Base-by-base conservation (phyloP, 2,329 filamentous ascomycete species). In the Talaromyces sp. region DNA sequence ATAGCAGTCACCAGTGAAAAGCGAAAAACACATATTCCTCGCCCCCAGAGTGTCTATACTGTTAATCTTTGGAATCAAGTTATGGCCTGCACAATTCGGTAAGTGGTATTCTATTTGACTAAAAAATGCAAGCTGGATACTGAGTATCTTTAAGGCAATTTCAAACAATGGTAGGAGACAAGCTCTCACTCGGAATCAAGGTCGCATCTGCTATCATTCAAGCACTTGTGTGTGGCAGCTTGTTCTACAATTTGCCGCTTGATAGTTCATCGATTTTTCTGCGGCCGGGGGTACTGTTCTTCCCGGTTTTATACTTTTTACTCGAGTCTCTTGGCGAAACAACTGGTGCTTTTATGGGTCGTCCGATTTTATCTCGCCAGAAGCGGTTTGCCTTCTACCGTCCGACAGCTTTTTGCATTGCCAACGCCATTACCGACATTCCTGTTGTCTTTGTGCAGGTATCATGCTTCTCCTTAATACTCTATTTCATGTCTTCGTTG, bases 351-450 rank as follows among this genome's bases (percentile, higher is more conserved):
- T 89, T 88, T 64, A 78, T 82, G 65, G 81, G 81, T 3, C 83
- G 86, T 55, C 85, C 86, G 0, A 88, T 89, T 63, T 73, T 89
- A 21, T 77, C 87, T 19, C 88, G 88, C 66, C 86, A 89, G 70
- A 88, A 88, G 67, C 82, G 81, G 7, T 89, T 88, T 64, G 84
- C 84, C 0, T 88, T 88, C 70, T 88, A 88, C 63, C 82, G 81
- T 12, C 84, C 84, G 0, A 77, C 82, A 0, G 83, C 84, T 2
- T 84, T 81, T 53, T 82, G 82, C 19, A 78, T 85, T 38, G 82
- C 82, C 3, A 81, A 84, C 57, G 82, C 80, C 0, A 77, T 83
- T 9, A 78, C 81, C 14, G 82, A 87, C 63, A 69, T 85, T 0
- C 83, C 84, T 0, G 71, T 86, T 3, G 79, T 85, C 0, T 69